These are phyloP conservation scores for Hydrangea macrophylla DNA, from an alignment of 148 eudicot species.

Conservation along the genomic window DNA sequence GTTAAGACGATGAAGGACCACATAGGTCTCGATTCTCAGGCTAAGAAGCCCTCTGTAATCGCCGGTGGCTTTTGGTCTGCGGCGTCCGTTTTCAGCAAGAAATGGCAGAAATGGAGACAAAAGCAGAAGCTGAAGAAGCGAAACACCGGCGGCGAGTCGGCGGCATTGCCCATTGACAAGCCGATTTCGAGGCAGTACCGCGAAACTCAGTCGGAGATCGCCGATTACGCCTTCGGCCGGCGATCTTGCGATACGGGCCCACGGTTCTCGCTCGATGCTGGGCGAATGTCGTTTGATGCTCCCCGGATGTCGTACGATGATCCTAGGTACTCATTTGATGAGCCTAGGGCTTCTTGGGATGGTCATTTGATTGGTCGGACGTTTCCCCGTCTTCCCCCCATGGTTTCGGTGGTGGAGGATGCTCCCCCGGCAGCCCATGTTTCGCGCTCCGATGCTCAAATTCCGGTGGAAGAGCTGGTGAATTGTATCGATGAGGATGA, in stretches of 20 bases:
- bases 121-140: conserved; percentile 61
- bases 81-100: conserved; percentile 86
- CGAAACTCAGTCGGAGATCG: conserved; percentile 89
- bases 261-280: conserved; percentile 75
- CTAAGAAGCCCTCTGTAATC: conserved; percentile 49
- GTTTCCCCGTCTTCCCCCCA: conserved; percentile 59
- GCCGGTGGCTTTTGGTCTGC: conserved; percentile 80
- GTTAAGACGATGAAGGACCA: conserved; percentile 79
- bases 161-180: conserved; percentile 47
- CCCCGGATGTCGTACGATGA: too few relatives aligned
- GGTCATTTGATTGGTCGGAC: conserved; percentile 65
- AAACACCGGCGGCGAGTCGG: conserved; percentile 24
- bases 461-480: conserved; percentile 54
- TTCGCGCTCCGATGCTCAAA: conserved; percentile 55
- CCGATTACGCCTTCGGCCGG: conserved; percentile 88
- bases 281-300: conserved; percentile 52
- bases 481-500: conserved; percentile 34
- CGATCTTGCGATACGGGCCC: conserved; percentile 93
- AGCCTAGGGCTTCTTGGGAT: conserved; percentile 95
- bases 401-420: conserved; percentile 74
- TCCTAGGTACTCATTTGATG: conserved; percentile 78
- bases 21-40: conserved; percentile 63
- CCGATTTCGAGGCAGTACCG: conserved; percentile 48
- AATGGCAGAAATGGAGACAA: conserved; percentile 61
- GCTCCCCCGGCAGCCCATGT: conserved; percentile 38